Evolutionary conservation across 1,284 basidiomycete species (phyloP).

Genomic region (Coriolopsis trogii): DNA sequence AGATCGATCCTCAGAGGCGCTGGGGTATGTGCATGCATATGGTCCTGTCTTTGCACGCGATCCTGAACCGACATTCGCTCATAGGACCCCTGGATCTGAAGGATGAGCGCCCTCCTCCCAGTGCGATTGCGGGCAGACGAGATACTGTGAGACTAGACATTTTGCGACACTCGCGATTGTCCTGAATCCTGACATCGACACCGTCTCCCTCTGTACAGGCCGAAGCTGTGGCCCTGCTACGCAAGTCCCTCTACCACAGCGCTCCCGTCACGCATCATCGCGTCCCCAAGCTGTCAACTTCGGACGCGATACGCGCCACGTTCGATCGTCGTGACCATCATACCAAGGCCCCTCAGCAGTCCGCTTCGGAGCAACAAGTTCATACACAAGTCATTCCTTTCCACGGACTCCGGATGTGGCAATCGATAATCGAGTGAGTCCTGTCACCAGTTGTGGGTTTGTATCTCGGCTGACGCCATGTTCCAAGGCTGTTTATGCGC

Average conservation of each 20-base stretch:
- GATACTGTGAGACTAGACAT: constrained; percentile 49
- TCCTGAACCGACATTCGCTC: background rate
- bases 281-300: constrained; percentile 50
- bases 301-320: constrained; percentile 49
- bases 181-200: too few species aligned
- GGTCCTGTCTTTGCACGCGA: too few species aligned
- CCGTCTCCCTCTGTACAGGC: constrained; percentile 37
- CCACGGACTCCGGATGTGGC: constrained; percentile 60
- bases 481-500: constrained; percentile 48
- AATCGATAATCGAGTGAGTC: constrained; percentile 49
- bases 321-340: constrained; percentile 55
- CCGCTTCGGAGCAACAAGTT: constrained; percentile 60
- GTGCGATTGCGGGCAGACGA: constrained; percentile 61
- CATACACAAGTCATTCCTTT: constrained; percentile 43
- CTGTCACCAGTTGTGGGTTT: background rate
- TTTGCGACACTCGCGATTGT: too few species aligned
- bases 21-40: constrained; percentile 31
- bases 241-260: constrained; percentile 58
- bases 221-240: constrained; percentile 58
- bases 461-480: background rate
- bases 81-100: constrained; percentile 57
- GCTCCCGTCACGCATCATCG: constrained; percentile 56
- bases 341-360: constrained; percentile 52
- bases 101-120: constrained; percentile 62
- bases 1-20: constrained; percentile 26